Evolutionary conservation across 495 filamentous ascomycete genomes (phyloP), one percentile per base, ranked within the genome.

Genomic region (Barbatosphaeria neglecta): DNA sequence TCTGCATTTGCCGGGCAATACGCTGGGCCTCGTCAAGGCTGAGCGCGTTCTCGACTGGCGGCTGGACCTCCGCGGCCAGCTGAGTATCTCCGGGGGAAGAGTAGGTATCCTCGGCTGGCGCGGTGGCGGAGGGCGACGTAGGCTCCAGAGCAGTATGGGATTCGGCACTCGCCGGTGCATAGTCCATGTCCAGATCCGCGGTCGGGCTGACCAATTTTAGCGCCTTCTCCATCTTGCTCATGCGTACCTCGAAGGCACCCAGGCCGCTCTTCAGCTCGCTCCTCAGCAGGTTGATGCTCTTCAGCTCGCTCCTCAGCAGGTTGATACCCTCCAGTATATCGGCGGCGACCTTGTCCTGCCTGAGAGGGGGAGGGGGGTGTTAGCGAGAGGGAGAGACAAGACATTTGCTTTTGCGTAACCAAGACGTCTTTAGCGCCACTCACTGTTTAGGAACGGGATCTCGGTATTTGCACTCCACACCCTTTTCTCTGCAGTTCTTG

Each of bases 361-460:
- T 78, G 53, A 3, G 43, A 7, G 7, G 17, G 2, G 5, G n/a
- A n/a, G n/a, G n/a, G n/a, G n/a, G n/a, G n/a, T n/a, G n/a, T n/a
- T n/a, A n/a, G n/a, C n/a, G n/a, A n/a, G n/a, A n/a, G n/a, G n/a
- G n/a, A n/a, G n/a, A n/a, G n/a, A n/a, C n/a, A n/a, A n/a, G n/a
- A n/a, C n/a, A n/a, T n/a, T n/a, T n/a, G n/a, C n/a, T n/a, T n/a
- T n/a, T n/a, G n/a, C n/a, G n/a, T n/a, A n/a, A n/a, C n/a, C n/a
- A n/a, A n/a, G n/a, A n/a, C n/a, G n/a, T n/a, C n/a, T n/a, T n/a
- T n/a, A n/a, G n/a, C n/a, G n/a, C 22, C 39, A 65, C 76, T 54
- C 63, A 84, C 81, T 82, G 80, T 48, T 83, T 82, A 22, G 79
- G 79, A 13, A 77, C 76, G 6, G 80, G 75, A 44, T 83, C 80